Conservation (phyloP, 2,329 filamentous ascomycete genomes). For the Samsoniella hepiali region DNA sequence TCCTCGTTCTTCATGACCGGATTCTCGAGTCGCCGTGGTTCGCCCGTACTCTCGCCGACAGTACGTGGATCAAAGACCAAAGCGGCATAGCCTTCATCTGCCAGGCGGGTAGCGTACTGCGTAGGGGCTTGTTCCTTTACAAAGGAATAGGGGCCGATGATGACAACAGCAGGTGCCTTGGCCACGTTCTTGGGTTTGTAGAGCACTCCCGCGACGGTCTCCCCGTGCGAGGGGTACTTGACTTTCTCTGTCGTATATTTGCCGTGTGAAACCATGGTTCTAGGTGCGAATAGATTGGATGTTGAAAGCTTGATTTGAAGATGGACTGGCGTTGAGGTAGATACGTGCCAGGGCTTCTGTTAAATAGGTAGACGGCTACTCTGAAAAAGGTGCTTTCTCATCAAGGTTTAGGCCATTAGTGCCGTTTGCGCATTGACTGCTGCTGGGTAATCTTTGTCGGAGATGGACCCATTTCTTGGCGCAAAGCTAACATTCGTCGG, state of each 20-base stretch:
- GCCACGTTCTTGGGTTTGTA: conserved; percentile 24
- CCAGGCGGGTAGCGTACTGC: conserved; percentile 31
- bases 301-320: no score
- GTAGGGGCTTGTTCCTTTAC: conserved; percentile 31
- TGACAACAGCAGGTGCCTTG: conserved; percentile 27
- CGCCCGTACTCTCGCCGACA: conserved; percentile 30
- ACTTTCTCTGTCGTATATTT: conserved; percentile 29
- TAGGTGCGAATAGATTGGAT: neutral
- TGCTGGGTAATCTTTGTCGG: no score
- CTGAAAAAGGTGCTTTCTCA: no score
- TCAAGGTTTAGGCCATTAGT: no score
- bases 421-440: no score
- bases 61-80: conserved; percentile 32
- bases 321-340: no score
- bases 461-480: no score
- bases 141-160: conserved; percentile 32
- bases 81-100: conserved; percentile 31
- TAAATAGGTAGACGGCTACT: no score
- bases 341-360: no score
- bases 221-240: conserved; percentile 27
- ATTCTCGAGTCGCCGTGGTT: conserved; percentile 29
- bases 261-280: conserved; percentile 26
- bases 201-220: conserved; percentile 24
- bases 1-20: conserved; percentile 32
- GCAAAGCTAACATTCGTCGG: no score